Base-by-base conservation (phyloP, 1,284 basidiomycete species). In the Marasmius fiardii region DNA sequence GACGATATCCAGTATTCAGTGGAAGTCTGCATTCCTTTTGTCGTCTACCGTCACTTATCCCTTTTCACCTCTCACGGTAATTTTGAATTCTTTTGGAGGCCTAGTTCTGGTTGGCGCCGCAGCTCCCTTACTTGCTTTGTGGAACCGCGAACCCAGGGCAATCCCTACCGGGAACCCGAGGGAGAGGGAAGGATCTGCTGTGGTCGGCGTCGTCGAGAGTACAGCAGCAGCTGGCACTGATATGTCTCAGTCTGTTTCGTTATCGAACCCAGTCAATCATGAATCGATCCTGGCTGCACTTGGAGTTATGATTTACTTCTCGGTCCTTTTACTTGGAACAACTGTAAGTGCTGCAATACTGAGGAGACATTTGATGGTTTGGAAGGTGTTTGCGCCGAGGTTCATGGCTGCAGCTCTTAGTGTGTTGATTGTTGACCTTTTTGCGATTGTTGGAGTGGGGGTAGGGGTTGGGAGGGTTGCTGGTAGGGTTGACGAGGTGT, bases 321-420 rank as follows among this genome's bases (percentile, higher is more conserved):
- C 80, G 3, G 65, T 76, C 2, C 67, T 97, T 28, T 71, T 92
- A 0, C 67, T 96, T 5, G 85, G 89, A 2, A 83, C 85, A 8
- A 86, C 92, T 3, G 69, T 85, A 4, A 88, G 86, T 57, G 87
- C 93, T 0, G 88, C 90, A 2, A 82, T 85, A 66, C 76, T 98
- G 54, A 72, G 94, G 55, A 71, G 96, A 41, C 97, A 99, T 71
- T 71, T 99, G 62, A 98, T 99, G 95, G 94, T 98, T 35, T 99
- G 96, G 94, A 98, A 98, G 73, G 88, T 98, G 4, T 99, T 98
- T 68, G 95, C 95, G 28, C 97, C 97, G 51, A 76, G 95, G 57
- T 96, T 95, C 68, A 95, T 98, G 88, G 69, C 84, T 14, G 88
- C 83, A 0, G 90, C 80, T 11, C 56, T 76, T 3, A 74, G 74